Evolutionary conservation across 2,329 filamentous ascomycete genomes (phyloP).

Genomic region (Penicillium glabrum): DNA sequence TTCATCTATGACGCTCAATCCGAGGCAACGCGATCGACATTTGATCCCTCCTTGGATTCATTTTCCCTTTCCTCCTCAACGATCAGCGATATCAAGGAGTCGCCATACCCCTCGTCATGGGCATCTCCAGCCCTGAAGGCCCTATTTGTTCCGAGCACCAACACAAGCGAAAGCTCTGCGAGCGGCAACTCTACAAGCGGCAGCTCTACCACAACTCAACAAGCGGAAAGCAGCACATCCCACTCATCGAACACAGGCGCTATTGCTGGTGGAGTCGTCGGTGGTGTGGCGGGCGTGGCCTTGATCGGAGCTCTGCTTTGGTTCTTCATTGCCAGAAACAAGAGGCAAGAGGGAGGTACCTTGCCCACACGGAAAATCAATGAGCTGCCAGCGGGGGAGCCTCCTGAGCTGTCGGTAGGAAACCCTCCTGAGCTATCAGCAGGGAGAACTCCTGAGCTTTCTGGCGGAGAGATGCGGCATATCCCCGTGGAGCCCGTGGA

Average conservation of each 20-base stretch:
- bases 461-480: not conserved
- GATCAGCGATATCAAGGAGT: too few species aligned
- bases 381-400: not conserved
- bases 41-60: too few species aligned
- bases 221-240: not conserved
- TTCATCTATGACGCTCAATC: too few species aligned
- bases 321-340: not conserved
- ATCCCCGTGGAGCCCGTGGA: not conserved
- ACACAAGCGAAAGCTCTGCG: too few species aligned
- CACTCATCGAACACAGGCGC: not conserved
- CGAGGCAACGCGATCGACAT: too few species aligned
- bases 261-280: conserved; percentile 1
- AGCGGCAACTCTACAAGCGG: too few species aligned
- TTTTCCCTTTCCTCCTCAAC: too few species aligned
- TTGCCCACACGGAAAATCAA: not conserved
- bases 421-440: not conserved
- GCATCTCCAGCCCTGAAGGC: too few species aligned
- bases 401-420: too few species aligned
- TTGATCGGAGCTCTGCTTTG: not conserved
- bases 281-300: not conserved
- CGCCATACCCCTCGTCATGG: too few species aligned
- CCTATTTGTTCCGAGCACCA: too few species aligned
- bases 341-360: not conserved
- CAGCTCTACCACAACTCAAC: not conserved
- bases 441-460: not conserved